phyloP scores from a whole-genome alignment of 257 asterid species.

The Orobanche coerulescens region DNA sequence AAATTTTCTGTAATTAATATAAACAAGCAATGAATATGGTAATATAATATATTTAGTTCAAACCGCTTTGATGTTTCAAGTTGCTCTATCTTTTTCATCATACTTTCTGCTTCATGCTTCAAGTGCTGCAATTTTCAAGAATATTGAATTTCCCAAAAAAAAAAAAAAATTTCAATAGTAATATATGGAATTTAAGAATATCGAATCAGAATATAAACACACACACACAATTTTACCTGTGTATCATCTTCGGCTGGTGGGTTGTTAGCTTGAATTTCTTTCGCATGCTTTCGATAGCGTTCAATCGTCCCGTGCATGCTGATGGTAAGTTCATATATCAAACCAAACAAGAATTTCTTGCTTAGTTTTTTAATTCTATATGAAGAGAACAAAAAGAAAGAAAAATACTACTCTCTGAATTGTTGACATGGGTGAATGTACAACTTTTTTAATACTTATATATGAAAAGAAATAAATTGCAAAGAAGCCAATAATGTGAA shows the following conservation, averaged over 20 bases:
- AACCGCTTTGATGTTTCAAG: slow-evolving; percentile 79
- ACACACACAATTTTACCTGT: slow-evolving; percentile 41
- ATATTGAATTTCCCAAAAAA: too few species aligned
- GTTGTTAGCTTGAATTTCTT: slow-evolving; percentile 44
- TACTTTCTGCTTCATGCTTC: slow-evolving; percentile 56
- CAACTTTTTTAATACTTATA: too few species aligned
- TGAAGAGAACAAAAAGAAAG: background rate
- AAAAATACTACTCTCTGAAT: too few species aligned
- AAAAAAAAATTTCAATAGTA: too few species aligned
- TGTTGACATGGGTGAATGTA: background rate
- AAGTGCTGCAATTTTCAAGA: slow-evolving; percentile 34
- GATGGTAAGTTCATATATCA: slow-evolving; percentile 26
- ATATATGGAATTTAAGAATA: background rate
- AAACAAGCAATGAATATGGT: too few species aligned
- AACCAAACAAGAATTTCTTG: background rate
- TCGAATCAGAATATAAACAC: background rate
- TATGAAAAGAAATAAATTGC: too few species aligned
- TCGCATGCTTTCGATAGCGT: slow-evolving; percentile 55
- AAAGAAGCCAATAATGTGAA: too few species aligned
- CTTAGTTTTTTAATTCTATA: background rate
- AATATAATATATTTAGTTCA: background rate
- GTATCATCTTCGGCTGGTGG: slow-evolving; percentile 43
- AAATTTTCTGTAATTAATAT: too few species aligned
- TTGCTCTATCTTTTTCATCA: slow-evolving; percentile 72
- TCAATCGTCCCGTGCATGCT: slow-evolving; percentile 70